Conservation (phyloP, 73 alveolate genomes). For the Blepharisma japonicum region DNA sequence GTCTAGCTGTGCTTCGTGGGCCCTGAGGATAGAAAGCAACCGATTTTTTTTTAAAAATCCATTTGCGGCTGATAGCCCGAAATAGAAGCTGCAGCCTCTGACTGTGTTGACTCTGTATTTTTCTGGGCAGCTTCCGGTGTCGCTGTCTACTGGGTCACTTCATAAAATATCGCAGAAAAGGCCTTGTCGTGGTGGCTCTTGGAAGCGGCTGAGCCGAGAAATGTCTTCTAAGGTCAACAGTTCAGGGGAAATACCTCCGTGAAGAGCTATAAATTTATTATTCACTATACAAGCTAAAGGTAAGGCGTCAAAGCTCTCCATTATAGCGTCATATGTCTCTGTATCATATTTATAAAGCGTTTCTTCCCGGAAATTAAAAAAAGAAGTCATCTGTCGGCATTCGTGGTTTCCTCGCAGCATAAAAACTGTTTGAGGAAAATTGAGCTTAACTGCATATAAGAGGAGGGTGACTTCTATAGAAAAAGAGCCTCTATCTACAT, state of each 20-base stretch:
- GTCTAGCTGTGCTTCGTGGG: conserved; percentile 91
- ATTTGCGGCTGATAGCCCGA: conserved; percentile 55
- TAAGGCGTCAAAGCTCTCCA: conserved; percentile 71
- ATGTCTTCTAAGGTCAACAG: conserved; percentile 59
- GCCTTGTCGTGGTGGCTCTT: conserved; percentile 78
- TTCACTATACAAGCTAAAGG: conserved; percentile 70
- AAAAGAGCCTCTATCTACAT: conserved; percentile 71
- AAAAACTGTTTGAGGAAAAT: conserved; percentile 65
- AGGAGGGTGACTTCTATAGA: conserved; percentile 58
- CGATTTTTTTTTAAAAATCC: conserved; percentile 49
- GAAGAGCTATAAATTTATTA: conserved; percentile 67
- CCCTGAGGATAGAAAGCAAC: conserved; percentile 66
- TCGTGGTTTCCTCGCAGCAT: conserved; percentile 83
- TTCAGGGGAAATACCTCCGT: conserved; percentile 85
- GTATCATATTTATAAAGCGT: conserved; percentile 58
- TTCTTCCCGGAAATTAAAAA: conserved; percentile 73
- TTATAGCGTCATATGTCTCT: conserved; percentile 68
- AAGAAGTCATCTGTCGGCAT: conserved; percentile 74
- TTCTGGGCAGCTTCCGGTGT: conserved; percentile 44
- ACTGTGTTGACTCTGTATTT: conserved; percentile 56
- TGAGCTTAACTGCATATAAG: conserved; percentile 53
- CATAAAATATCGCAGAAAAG: conserved; percentile 75
- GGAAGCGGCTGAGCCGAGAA: conserved; percentile 55
- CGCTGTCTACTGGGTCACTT: conserved; percentile 83
- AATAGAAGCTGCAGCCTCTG: conserved; percentile 62